phyloP scores from a whole-genome alignment of 1,139 yeast genomes.

The Kluyveromyces sp. region DNA sequence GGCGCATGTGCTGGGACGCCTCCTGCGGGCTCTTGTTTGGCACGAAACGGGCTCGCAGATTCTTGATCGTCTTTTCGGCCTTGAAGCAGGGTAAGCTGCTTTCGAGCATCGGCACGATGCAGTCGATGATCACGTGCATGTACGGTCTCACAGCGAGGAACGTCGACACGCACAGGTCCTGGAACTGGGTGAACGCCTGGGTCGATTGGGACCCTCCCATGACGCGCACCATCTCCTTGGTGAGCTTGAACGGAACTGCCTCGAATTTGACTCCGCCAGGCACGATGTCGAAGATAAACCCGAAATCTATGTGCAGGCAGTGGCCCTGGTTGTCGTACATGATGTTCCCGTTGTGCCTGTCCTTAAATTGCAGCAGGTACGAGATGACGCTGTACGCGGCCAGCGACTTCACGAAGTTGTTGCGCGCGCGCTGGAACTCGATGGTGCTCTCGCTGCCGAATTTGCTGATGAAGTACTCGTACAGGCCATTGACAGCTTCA shows the following conservation, averaged over 20 bases:
- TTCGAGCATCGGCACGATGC: conserved; percentile 88
- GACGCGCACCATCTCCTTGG: conserved; percentile 92
- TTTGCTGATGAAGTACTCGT: conserved; percentile 85
- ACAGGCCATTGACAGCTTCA: conserved; percentile 95
- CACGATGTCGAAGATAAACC: conserved; percentile 96
- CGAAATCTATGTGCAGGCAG: conserved; percentile 92
- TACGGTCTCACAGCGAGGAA: conserved; percentile 85
- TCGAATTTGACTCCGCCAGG: conserved; percentile 99
- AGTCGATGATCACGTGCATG: conserved; percentile 76
- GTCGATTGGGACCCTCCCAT: conserved; percentile 85
- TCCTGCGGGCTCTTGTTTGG: conserved; percentile 77
- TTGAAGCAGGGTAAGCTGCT: conserved; percentile 96
- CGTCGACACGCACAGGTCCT: conserved; percentile 89
- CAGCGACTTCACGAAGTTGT: conserved; percentile 84
- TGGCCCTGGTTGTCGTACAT: conserved; percentile 98
- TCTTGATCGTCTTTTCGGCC: conserved; percentile 69
- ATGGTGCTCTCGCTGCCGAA: conserved; percentile 90
- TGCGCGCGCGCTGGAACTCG: conserved; percentile 85
- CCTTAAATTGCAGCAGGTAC: conserved; percentile 87
- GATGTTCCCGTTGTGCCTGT: conserved; percentile 96
- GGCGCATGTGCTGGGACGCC: conserved; percentile 72
- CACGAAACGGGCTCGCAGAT: conserved; percentile 70
- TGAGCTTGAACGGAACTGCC: conserved; percentile 93
- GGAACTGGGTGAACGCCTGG: conserved; percentile 90
- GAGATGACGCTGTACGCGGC: conserved; percentile 96